A percentile compares a stretch with the other conserved stretches of the same genome.
These are phyloP conservation scores for Conticribra guillardii DNA, from an alignment of 108 stramenopile species.

Conservation along the genomic window DNA sequence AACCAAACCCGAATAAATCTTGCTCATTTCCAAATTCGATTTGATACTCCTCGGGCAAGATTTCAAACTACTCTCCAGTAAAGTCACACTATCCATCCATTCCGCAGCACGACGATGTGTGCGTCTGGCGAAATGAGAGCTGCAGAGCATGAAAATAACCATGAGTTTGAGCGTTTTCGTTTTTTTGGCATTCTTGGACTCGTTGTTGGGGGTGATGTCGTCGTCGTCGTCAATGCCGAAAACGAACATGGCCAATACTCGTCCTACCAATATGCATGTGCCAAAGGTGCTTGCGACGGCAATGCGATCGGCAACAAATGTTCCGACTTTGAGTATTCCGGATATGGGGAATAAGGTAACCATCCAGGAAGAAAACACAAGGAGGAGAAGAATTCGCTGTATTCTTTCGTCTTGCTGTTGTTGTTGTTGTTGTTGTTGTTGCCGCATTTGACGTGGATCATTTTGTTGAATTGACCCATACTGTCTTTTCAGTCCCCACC, in stretches of 20 bases:
- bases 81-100: conserved; percentile 79
- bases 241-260: conserved; percentile 29
- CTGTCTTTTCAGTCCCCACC: not conserved
- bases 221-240: conserved; percentile 2
- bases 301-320: conserved; percentile 85
- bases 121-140: conserved; percentile 26
- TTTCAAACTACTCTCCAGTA: conserved; percentile 63
- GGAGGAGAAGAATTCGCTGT: conserved; percentile 46
- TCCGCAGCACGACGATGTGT: conserved; percentile 60
- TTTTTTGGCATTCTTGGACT: not conserved
- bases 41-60: conserved; percentile 84
- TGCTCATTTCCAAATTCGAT: conserved; percentile 79
- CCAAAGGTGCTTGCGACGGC: conserved; percentile 77
- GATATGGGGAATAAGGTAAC: conserved; percentile 78
- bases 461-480: too few species aligned
- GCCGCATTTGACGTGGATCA: too few species aligned
- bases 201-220: not conserved
- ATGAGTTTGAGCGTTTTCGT: conserved; percentile 5
- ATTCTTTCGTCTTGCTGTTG: conserved; percentile 13
- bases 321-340: conserved; percentile 84
- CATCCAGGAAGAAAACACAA: conserved; percentile 71
- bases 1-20: conserved; percentile 77
- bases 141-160: conserved; percentile 1
- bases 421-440: not conserved
- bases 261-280: conserved; percentile 55